phyloP scores from a whole-genome alignment of 352 stramenopile species.

The Globisporangium middletonii region DNA sequence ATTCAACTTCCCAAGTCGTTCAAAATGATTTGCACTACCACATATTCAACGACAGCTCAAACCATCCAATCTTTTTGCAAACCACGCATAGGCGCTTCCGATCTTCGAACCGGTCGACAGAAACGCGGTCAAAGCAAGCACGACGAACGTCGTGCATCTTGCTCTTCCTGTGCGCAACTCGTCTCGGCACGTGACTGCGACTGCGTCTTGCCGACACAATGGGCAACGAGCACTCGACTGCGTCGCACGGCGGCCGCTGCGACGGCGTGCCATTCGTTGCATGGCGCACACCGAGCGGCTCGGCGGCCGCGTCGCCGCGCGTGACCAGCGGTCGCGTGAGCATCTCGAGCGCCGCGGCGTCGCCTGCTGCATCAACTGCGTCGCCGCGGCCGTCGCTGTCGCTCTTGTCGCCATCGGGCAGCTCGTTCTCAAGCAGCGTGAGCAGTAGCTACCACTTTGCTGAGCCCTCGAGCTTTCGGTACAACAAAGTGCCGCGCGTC shows the following conservation, averaged over 20 bases:
- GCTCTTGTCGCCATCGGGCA: not conserved
- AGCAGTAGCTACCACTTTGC: conserved; percentile 61
- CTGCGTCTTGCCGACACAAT: conserved; percentile 13
- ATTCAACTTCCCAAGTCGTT: too few relatives aligned
- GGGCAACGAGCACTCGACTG: conserved; percentile 55
- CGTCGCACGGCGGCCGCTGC: conserved; percentile 17
- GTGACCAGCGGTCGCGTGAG: conserved; percentile 1
- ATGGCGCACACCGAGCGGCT: conserved; percentile 31
- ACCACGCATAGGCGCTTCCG: too few relatives aligned
- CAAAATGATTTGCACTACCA: too few relatives aligned
- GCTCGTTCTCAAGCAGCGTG: conserved; percentile 7
- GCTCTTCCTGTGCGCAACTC: not conserved
- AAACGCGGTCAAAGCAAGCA: too few relatives aligned
- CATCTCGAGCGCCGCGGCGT: conserved; percentile 1
- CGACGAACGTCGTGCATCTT: not conserved
- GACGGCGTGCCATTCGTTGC: conserved; percentile 69
- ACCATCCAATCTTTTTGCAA: too few relatives aligned
- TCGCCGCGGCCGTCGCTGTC: conserved; percentile 7
- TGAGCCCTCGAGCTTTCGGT: conserved; percentile 78
- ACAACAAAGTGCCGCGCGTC: conserved; percentile 50
- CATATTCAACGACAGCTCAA: too few relatives aligned
- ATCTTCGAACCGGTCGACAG: too few relatives aligned
- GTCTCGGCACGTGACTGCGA: not conserved
- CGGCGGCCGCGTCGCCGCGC: not conserved
- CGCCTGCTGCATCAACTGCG: not conserved